Percentiles rank a stretch among this genome's conserved stretches.
Conservation (phyloP, 306 rosid genomes). For the Parietaria judaica region DNA sequence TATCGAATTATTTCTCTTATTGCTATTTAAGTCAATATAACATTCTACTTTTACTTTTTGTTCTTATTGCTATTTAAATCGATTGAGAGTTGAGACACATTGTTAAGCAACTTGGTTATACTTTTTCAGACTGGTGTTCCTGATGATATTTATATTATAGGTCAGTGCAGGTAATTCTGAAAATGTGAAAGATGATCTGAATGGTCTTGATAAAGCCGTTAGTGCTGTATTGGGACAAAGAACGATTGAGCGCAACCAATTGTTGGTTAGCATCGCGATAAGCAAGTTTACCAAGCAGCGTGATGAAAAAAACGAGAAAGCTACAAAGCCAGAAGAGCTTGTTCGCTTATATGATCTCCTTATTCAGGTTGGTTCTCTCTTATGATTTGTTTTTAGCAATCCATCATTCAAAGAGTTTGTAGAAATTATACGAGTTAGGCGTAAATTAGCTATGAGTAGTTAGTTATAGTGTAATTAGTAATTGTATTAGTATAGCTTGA, state of each 20-base stretch:
- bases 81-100: too few species aligned
- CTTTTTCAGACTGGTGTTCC: conserved; percentile 15
- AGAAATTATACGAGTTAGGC: too few species aligned
- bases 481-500: too few species aligned
- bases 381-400: conserved; percentile 13
- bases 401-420: conserved; percentile 11
- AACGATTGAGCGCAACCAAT: conserved; percentile 88
- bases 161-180: conserved; percentile 81
- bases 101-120: neutral
- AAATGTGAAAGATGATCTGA: conserved; percentile 78
- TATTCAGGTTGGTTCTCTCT: conserved; percentile 51
- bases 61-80: too few species aligned
- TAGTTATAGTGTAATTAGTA: too few species aligned
- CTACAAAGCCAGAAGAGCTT: conserved; percentile 98
- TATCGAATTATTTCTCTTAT: too few species aligned
- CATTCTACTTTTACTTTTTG: too few species aligned
- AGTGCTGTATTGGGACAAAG: conserved; percentile 86
- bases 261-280: conserved; percentile 79
- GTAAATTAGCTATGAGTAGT: too few species aligned
- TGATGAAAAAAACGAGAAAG: conserved; percentile 85
- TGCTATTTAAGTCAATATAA: too few species aligned
- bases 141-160: conserved; percentile 34
- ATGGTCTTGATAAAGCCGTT: conserved; percentile 97
- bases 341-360: conserved; percentile 89
- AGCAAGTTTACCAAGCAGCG: conserved; percentile 74